A percentile compares a stretch with the other conserved stretches of the same genome.
Conservation (phyloP, 1,139 yeast species). For the Sugiyamaella grinbergsii region DNA sequence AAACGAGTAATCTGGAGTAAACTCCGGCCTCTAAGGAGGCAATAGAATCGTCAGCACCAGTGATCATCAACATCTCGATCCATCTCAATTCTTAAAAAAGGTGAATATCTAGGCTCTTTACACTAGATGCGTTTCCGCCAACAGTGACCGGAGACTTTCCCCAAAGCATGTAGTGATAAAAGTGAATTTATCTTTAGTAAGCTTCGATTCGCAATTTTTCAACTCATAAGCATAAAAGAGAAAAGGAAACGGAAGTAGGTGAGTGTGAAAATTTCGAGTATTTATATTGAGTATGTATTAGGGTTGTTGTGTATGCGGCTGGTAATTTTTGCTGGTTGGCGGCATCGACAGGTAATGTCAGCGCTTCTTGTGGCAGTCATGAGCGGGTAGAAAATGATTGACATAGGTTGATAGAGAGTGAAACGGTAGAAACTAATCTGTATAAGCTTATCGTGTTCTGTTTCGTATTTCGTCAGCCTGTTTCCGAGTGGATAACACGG, state of each 20-base stretch:
- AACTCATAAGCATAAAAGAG: slow-evolving; percentile 40
- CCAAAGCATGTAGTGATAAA: slow-evolving; percentile 59
- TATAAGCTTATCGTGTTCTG: too few species aligned
- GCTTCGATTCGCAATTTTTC: slow-evolving; percentile 83
- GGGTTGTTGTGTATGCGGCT: slow-evolving; percentile 4
- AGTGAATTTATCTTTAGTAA: slow-evolving; percentile 48
- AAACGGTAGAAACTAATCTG: too few species aligned
- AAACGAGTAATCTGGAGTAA: slow-evolving; percentile 15
- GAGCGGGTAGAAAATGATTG: too few species aligned
- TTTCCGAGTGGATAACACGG: too few species aligned
- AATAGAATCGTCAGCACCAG: slow-evolving; percentile 30
- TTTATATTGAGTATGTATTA: slow-evolving; percentile 9
- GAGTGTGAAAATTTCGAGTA: not conserved
- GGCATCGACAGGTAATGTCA: too few species aligned
- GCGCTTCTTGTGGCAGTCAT: too few species aligned
- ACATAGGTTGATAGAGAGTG: too few species aligned
- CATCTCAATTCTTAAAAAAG: not conserved
- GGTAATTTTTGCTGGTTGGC: not conserved
- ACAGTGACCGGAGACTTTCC: slow-evolving; percentile 91
- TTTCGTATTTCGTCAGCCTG: too few species aligned
- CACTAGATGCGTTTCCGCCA: slow-evolving; percentile 61
- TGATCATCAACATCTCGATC: slow-evolving; percentile 45
- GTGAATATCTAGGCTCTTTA: slow-evolving; percentile 28
- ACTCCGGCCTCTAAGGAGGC: slow-evolving; percentile 26
- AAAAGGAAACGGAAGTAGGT: slow-evolving; percentile 13